phyloP scores from a whole-genome alignment of 257 asterid genomes.

The Mentha longifolia region DNA sequence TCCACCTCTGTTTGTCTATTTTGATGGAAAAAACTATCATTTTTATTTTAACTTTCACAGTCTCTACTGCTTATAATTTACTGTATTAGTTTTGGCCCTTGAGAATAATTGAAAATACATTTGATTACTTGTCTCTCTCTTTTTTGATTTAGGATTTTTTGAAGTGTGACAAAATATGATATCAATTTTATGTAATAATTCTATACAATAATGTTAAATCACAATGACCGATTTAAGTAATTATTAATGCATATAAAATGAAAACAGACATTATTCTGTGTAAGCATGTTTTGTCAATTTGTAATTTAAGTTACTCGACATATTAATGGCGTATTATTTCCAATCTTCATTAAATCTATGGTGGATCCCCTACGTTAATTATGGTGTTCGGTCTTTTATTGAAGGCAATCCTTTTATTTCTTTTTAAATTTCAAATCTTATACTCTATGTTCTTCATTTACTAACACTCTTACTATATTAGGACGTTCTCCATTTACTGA shows the following conservation, averaged over 20 bases:
- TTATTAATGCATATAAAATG: neutral
- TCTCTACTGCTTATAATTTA: too few species aligned
- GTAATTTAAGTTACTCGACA: neutral
- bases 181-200: neutral
- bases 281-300: constrained; percentile 35
- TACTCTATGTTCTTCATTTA: too few species aligned
- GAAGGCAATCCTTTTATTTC: neutral
- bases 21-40: neutral
- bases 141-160: neutral
- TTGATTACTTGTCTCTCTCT: neutral
- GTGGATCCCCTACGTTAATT: constrained; percentile 41
- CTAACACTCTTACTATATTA: too few species aligned
- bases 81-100: constrained; percentile 8
- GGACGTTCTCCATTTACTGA: too few species aligned
- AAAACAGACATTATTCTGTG: constrained; percentile 16
- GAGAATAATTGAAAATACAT: neutral
- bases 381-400: constrained; percentile 36
- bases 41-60: neutral
- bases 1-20: neutral
- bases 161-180: neutral
- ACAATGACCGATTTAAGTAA: neutral
- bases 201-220: constrained; percentile 9
- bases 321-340: constrained; percentile 24
- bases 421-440: neutral
- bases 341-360: constrained; percentile 15